Evolutionary conservation across 306 rosid genomes (phyloP), one percentile per base, ranked within the genome.

Genomic region (Psophocarpus tetragonolobus): DNA sequence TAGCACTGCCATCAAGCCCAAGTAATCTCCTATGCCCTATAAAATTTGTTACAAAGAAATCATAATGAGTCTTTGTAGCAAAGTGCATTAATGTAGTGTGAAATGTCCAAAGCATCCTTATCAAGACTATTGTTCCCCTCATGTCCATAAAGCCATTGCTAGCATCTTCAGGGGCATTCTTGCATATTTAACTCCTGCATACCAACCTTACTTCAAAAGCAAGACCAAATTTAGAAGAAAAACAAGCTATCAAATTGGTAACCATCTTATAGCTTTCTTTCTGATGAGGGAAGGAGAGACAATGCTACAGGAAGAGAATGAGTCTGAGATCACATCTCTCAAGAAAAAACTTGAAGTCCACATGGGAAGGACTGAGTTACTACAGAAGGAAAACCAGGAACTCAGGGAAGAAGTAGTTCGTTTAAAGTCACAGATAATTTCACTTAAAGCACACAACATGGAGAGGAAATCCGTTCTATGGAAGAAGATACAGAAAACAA

Each of bases 391-490:
- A 82, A 96, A 90, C 76, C 88, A 87, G 12, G 98, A 96, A 30
- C 83, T 96, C 17, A 84, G 63, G 60, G 92, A 84, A 74, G 98
- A 96, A 72, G 85, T 91, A 21, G 72, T 67, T 39, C 91, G 90
- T 45, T 83, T 96, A 2, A 91, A 60, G 76, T 79, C 93, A 39
- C 92, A 92, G 24, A 71, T 92, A 77, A 69, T 83, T 47, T 84
- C 92, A 44, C 89, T 96, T 0, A 96, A 85, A 84, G 93, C 96
- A 12, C 81, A 86, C 54, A 86, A 88, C 23, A 84, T 85, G 15
- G 99, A 96, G 85, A 90, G 97, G 64, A 95, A 90, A 80, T 61
- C 91, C 18, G 78, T 90, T 30, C 94, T 91, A 2, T 95, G 97
- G 99, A 92, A 92, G 88, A 95, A 92, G 86, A 84, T 91, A 14